Evolutionary conservation across 148 eudicot genomes (phyloP).

Genomic region (Camellia sinensis): DNA sequence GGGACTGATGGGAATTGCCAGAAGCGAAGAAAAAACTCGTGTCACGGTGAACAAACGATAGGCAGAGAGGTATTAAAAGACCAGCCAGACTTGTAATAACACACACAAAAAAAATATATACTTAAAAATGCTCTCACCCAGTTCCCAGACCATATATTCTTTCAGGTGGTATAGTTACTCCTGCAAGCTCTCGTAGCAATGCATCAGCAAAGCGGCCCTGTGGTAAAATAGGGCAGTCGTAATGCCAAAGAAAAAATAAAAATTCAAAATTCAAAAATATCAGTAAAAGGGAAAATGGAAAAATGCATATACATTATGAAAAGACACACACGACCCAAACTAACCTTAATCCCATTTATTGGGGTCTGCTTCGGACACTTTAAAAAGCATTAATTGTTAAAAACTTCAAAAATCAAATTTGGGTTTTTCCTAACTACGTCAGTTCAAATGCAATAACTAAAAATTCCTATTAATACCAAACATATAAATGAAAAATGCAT

Average conservation of each 20-base stretch:
- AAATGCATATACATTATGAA: not conserved
- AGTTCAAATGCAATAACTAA: not conserved
- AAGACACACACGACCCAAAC: constrained; percentile 4
- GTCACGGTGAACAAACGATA: not conserved
- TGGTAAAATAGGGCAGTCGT: not conserved
- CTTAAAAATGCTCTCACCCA: constrained; percentile 51
- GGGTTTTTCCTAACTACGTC: not conserved
- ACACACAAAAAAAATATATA: too few relatives aligned
- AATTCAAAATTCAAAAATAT: constrained; percentile 4
- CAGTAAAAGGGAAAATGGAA: not conserved
- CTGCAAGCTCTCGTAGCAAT: constrained; percentile 81
- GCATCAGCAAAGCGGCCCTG: constrained; percentile 97
- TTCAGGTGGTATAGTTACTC: constrained; percentile 84
- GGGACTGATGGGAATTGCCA: constrained; percentile 49
- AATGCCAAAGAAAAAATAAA: constrained; percentile 7
- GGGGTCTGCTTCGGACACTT: not conserved
- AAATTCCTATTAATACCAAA: not conserved
- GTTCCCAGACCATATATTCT: constrained; percentile 89
- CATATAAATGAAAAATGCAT: not conserved
- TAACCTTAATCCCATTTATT: not conserved
- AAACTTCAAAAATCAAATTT: not conserved
- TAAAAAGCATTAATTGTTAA: not conserved
- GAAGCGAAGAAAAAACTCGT: not conserved
- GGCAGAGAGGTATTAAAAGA: not conserved
- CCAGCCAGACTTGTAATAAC: not conserved